Conservation (phyloP, 306 rosid species). For the Betula pendula region DNA sequence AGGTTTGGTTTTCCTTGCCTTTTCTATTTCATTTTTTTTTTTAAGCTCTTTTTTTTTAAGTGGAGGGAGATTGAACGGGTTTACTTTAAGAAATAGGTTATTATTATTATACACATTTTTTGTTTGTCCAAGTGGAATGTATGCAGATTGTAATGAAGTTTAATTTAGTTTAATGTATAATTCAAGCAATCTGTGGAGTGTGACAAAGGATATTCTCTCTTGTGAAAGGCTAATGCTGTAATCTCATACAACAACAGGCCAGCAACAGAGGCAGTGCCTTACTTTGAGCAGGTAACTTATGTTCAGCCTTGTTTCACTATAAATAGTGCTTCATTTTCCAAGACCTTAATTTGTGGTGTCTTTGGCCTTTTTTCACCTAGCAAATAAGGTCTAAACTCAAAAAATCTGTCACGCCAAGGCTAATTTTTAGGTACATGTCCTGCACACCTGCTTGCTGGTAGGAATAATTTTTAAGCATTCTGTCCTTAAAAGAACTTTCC, state of each 20-base stretch:
- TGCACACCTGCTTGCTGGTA: background rate
- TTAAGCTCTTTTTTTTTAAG: background rate
- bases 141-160: slow-evolving; percentile 21
- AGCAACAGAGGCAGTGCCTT: slow-evolving; percentile 95
- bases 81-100: background rate
- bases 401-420: background rate
- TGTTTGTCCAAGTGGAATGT: background rate
- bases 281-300: slow-evolving; percentile 89
- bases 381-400: background rate
- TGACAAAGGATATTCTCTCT: slow-evolving; percentile 38
- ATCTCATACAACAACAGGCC: slow-evolving; percentile 93
- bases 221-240: slow-evolving; percentile 85
- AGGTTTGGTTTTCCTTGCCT: slow-evolving; percentile 42
- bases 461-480: background rate
- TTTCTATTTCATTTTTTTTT: slow-evolving; percentile 2
- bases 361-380: background rate
- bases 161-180: slow-evolving; percentile 28
- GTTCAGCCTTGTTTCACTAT: slow-evolving; percentile 7
- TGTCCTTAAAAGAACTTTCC: no score
- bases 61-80: no score
- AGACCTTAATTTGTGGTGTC: background rate
- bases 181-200: slow-evolving; percentile 16
- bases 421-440: background rate
- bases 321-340: background rate
- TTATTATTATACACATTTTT: background rate